Percentiles rank a stretch among this genome's conserved stretches.
Conservation (phyloP, 148 eudicot genomes). For the Polygonum maritimum region DNA sequence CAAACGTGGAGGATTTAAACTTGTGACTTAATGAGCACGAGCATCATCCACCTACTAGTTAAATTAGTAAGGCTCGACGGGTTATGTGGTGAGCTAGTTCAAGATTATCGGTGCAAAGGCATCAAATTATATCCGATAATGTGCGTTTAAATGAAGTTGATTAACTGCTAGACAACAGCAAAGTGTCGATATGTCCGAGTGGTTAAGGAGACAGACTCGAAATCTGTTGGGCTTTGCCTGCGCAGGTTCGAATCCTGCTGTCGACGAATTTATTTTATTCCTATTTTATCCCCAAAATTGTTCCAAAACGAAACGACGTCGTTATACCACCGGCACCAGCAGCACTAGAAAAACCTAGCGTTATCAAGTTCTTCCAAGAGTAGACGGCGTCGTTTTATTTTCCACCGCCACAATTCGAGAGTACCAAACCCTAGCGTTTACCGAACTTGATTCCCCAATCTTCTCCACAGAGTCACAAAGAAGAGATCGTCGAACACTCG, state of each 20-base stretch:
- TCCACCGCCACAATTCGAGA: not conserved
- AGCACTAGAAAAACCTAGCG: too few species aligned
- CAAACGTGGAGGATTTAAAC: too few species aligned
- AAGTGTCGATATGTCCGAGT: conserved; percentile 75
- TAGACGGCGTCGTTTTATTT: not conserved
- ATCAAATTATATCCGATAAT: too few species aligned
- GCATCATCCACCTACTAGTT: too few species aligned
- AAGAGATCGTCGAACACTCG: not conserved
- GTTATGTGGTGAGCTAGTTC: too few species aligned
- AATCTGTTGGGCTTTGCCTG: conserved; percentile 97
- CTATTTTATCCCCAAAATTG: not conserved
- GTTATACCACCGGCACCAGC: too few species aligned
- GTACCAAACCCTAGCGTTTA: not conserved
- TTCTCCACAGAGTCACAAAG: not conserved
- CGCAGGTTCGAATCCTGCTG: conserved; percentile 99
- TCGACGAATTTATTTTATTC: conserved; percentile 22
- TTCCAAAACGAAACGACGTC: too few species aligned
- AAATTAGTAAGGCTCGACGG: too few species aligned
- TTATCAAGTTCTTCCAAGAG: not conserved
- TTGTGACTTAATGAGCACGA: too few species aligned
- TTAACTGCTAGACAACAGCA: not conserved
- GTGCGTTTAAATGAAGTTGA: too few species aligned
- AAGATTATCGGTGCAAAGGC: too few species aligned
- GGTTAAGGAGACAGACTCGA: conserved; percentile 93
- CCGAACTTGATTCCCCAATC: not conserved